Conservation (phyloP, 202 grass and related monocot species). For the Carex arenaria region DNA sequence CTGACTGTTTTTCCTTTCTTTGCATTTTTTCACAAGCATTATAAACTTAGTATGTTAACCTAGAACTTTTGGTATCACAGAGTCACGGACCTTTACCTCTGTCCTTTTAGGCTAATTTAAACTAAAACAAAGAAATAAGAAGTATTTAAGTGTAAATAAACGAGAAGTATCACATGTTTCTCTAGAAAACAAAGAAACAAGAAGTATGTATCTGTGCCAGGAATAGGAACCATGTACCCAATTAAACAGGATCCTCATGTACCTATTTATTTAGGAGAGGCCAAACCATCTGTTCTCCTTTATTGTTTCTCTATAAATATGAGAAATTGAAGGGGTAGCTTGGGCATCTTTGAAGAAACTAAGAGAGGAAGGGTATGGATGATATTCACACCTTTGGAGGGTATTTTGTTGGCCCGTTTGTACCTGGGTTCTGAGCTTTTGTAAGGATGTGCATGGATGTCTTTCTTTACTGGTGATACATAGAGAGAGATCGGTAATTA, state of each 20-base stretch:
- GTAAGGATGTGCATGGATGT: background rate
- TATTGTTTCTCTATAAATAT: background rate
- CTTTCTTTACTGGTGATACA: background rate
- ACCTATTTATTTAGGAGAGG: conserved; percentile 1
- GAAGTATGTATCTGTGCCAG: background rate
- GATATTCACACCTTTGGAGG: background rate
- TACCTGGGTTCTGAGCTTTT: background rate
- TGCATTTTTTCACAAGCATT: background rate
- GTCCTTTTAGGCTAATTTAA: background rate
- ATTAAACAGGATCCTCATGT: background rate
- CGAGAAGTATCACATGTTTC: background rate
- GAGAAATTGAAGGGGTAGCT: background rate
- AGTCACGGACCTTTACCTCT: background rate
- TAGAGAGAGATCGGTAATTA: background rate
- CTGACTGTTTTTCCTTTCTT: background rate
- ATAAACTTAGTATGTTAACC: background rate
- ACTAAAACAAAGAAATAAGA: too few relatives aligned
- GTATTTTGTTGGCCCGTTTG: background rate
- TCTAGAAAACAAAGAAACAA: background rate
- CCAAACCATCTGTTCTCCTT: background rate
- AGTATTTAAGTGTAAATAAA: background rate
- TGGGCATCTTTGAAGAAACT: background rate
- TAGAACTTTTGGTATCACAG: background rate
- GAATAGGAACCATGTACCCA: background rate
- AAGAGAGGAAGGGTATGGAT: background rate